phyloP scores from a whole-genome alignment of 108 stramenopile species.

The Bacterosira constricta region DNA sequence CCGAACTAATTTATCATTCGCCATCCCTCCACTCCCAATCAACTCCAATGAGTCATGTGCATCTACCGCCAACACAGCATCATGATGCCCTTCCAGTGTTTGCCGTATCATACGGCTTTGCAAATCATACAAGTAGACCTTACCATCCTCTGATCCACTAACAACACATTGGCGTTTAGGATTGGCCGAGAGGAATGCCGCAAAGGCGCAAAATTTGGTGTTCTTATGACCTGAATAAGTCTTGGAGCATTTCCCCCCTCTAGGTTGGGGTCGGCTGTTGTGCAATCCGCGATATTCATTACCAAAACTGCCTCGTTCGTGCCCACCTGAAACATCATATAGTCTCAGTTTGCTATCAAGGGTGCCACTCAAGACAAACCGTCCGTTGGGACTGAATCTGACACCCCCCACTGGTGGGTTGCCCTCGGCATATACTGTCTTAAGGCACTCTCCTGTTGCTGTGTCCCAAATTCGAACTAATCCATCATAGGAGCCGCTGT shows the following conservation, averaged over 20 bases:
- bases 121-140: conserved; percentile 87
- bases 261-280: conserved; percentile 30
- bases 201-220: conserved; percentile 76
- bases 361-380: conserved; percentile 81
- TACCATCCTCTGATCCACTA: conserved; percentile 90
- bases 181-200: conserved; percentile 68
- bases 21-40: conserved; percentile 86
- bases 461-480: conserved; percentile 95
- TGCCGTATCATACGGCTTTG: conserved; percentile 75
- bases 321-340: conserved; percentile 65
- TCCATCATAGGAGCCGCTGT: conserved; percentile 86
- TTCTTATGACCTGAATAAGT: conserved; percentile 60
- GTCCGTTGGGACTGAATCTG: conserved; percentile 91
- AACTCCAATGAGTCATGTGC: conserved; percentile 76
- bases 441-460: conserved; percentile 93
- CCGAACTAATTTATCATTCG: conserved; percentile 70
- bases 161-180: conserved; percentile 76
- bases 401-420: conserved; percentile 87
- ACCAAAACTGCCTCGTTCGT: conserved; percentile 27
- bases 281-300: conserved; percentile 8
- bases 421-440: conserved; percentile 92
- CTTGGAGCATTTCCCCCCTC: conserved; percentile 51
- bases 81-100: conserved; percentile 75
- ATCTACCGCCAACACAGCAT: conserved; percentile 80
- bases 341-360: conserved; percentile 81